Evolutionary conservation across 2,329 filamentous ascomycete species (phyloP).

Genomic region (Ophiosphaerella herpotricha): DNA sequence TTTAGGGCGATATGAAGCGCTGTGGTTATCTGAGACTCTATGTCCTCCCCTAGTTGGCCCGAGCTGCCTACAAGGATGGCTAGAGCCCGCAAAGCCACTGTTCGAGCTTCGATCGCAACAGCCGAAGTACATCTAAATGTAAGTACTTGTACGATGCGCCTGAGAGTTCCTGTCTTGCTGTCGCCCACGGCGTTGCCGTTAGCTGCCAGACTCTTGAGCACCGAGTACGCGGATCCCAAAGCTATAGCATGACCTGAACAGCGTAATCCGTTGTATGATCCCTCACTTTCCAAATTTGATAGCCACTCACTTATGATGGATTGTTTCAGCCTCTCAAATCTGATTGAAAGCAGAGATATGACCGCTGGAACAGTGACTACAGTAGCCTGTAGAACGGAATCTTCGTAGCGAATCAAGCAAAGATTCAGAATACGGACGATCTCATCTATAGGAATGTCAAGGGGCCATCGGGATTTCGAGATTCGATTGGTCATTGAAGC

Average conservation of each 20-base stretch:
- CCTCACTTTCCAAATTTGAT: constrained; percentile 38
- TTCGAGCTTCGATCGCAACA: constrained; percentile 52
- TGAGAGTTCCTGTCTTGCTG: constrained; percentile 13
- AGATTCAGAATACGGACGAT: constrained; percentile 34
- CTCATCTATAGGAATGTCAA: constrained; percentile 17
- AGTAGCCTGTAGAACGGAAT: constrained; percentile 38
- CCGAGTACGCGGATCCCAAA: constrained; percentile 46
- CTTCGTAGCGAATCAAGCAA: constrained; percentile 43
- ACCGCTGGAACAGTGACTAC: constrained; percentile 26
- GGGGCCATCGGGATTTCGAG: constrained; percentile 3
- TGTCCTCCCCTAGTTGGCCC: constrained; percentile 11
- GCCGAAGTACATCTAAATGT: constrained; percentile 42
- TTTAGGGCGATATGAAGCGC: constrained; percentile 62
- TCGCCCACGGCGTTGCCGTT: neutral
- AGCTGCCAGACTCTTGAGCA: constrained; percentile 4
- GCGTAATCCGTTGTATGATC: constrained; percentile 46
- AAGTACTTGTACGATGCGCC: constrained; percentile 41
- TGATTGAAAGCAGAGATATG: constrained; percentile 21
- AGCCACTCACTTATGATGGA: constrained; percentile 37
- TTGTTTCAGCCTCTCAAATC: constrained; percentile 12
- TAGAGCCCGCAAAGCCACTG: constrained; percentile 48
- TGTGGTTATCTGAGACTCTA: constrained; percentile 28
- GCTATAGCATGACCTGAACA: constrained; percentile 52
- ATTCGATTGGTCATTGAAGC: constrained; percentile 18
- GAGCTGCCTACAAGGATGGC: constrained; percentile 36